A percentile compares a stretch with the other conserved stretches of the same genome.
These are phyloP conservation scores for Populus trichocarpa DNA, from an alignment of 441 rosid genomes.

Conservation along the genomic window DNA sequence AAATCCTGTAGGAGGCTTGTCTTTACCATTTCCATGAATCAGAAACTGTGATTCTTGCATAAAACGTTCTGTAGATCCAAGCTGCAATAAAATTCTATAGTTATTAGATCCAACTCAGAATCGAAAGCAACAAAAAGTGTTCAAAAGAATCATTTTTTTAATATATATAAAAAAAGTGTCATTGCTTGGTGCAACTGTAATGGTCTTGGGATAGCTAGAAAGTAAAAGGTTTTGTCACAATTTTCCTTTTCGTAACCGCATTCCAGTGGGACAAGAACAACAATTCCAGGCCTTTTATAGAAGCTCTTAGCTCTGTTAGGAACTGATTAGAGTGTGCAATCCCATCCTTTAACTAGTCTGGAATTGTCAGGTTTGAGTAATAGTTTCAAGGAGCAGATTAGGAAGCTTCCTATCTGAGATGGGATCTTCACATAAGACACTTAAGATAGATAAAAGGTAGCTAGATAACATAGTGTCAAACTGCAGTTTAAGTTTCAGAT, in stretches of 20 bases:
- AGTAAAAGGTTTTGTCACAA: background rate
- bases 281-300: background rate
- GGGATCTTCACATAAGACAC: background rate
- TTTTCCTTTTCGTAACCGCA: background rate
- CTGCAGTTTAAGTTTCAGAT: background rate
- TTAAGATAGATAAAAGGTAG: background rate
- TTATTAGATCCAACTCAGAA: slow-evolving; percentile 11
- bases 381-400: background rate
- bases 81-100: slow-evolving; percentile 50
- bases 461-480: background rate
- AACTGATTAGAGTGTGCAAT: background rate
- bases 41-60: slow-evolving; percentile 80
- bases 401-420: background rate
- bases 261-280: background rate
- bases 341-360: background rate
- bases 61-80: slow-evolving; percentile 89
- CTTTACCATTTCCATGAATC: slow-evolving; percentile 80
- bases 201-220: background rate
- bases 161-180: background rate
- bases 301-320: background rate
- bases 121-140: slow-evolving; percentile 13
- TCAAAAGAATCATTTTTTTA: background rate
- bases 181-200: background rate
- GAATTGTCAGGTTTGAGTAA: background rate
- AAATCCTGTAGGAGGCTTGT: slow-evolving; percentile 86